phyloP scores from a whole-genome alignment of 129 eudicot genomes.

The Flaveria sonorensis region DNA sequence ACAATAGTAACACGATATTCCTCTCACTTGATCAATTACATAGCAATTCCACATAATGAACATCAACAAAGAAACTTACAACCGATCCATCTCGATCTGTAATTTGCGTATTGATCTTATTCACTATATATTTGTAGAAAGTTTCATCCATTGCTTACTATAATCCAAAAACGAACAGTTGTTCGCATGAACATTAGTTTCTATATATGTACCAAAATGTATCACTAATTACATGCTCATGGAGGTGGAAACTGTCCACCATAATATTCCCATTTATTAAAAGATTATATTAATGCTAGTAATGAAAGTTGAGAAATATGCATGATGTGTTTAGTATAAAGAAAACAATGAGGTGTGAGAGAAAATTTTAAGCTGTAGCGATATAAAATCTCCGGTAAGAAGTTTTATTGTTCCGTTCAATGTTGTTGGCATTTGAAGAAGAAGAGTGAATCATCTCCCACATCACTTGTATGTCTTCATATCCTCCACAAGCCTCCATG shows the following conservation, averaged over 20 bases:
- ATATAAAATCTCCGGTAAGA: slow-evolving; percentile 36
- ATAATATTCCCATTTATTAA: neutral
- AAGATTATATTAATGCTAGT: slow-evolving; percentile 5
- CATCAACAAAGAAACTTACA: neutral
- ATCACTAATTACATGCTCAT: slow-evolving; percentile 7
- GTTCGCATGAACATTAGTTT: neutral
- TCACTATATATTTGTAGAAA: neutral
- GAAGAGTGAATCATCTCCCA: slow-evolving; percentile 86
- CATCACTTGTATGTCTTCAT: slow-evolving; percentile 79
- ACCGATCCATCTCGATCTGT: neutral
- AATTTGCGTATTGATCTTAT: neutral
- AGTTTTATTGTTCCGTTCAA: slow-evolving; percentile 24
- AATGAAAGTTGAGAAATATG: too few relatives aligned
- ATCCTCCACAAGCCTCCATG: slow-evolving; percentile 76
- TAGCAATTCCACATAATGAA: neutral
- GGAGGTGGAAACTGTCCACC: too few relatives aligned
- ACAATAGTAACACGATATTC: neutral
- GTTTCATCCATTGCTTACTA: neutral
- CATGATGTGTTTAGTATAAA: too few relatives aligned
- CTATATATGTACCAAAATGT: slow-evolving; percentile 5
- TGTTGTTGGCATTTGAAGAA: slow-evolving; percentile 27
- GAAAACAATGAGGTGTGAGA: slow-evolving; percentile 1
- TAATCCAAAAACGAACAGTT: neutral
- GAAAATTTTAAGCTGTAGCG: slow-evolving; percentile 26
- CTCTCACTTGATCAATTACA: neutral